These are phyloP conservation scores for Cercospora zeina DNA, from an alignment of 2,329 filamentous ascomycete genomes.

Conservation along the genomic window DNA sequence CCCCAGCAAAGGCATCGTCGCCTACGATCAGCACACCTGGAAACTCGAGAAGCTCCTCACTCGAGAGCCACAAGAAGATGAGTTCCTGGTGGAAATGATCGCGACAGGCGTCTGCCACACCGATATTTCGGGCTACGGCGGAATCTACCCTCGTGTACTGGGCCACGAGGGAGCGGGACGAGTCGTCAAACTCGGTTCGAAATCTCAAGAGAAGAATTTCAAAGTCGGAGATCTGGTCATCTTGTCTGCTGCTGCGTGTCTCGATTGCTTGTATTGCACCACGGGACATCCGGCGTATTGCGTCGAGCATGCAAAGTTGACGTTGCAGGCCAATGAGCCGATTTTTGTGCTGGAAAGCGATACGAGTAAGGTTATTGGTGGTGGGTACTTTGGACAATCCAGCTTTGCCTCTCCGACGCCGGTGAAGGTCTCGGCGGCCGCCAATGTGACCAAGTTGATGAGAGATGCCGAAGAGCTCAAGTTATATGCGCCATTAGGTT, in stretches of 20 bases:
- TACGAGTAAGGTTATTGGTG: constrained; percentile 27
- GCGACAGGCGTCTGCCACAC: constrained; percentile 57
- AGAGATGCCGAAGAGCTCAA: constrained; percentile 34
- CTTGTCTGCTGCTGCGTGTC: constrained; percentile 48
- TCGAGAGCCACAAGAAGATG: constrained; percentile 39
- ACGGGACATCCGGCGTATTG: constrained; percentile 52
- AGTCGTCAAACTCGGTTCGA: constrained; percentile 25
- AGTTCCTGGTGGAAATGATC: constrained; percentile 54
- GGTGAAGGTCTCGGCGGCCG: constrained; percentile 36
- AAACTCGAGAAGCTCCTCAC: constrained; percentile 28
- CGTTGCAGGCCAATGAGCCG: constrained; percentile 27
- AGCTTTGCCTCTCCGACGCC: constrained; percentile 40
- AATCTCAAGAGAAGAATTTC: constrained; percentile 17
- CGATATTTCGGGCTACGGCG: constrained; percentile 39
- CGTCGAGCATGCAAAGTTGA: constrained; percentile 44
- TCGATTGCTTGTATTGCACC: constrained; percentile 48
- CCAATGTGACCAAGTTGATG: constrained; percentile 33
- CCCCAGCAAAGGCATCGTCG: constrained; percentile 35
- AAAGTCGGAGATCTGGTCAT: constrained; percentile 47
- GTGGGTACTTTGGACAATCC: constrained; percentile 45
- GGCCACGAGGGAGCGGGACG: constrained; percentile 35
- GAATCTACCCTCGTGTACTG: constrained; percentile 32
- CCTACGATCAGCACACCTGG: constrained; percentile 33
- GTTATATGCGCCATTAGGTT: constrained; percentile 46
- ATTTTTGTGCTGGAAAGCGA: constrained; percentile 28